phyloP scores from a whole-genome alignment of 306 rosid species.

The Vigna hirtella region DNA sequence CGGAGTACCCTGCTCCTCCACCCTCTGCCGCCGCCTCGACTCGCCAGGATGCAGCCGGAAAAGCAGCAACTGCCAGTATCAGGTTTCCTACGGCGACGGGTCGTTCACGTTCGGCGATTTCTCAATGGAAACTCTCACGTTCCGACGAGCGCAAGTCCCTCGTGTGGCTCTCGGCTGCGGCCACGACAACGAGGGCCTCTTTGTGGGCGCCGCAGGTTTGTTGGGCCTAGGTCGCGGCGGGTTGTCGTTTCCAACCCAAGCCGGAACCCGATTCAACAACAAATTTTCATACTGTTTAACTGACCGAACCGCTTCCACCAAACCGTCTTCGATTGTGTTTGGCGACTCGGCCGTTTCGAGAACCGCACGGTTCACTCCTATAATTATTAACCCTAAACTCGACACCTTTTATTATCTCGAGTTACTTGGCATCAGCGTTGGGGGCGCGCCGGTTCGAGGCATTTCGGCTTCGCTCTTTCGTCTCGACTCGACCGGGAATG shows the following conservation, averaged over 20 bases:
- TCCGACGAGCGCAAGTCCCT: constrained; percentile 61
- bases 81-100: constrained; percentile 92
- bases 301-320: constrained; percentile 78
- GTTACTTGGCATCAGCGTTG: constrained; percentile 77
- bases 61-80: constrained; percentile 67
- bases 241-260: constrained; percentile 76
- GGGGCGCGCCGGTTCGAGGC: constrained; percentile 73
- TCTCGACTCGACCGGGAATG: constrained; percentile 71
- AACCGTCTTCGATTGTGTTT: constrained; percentile 75
- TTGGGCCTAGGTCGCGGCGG: constrained; percentile 87
- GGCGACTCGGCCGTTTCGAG: constrained; percentile 81
- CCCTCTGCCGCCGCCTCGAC: constrained; percentile 71
- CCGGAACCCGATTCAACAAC: constrained; percentile 67
- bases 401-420: constrained; percentile 88
- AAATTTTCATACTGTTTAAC: constrained; percentile 89
- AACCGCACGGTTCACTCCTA: constrained; percentile 84
- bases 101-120: constrained; percentile 81
- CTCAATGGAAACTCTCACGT: constrained; percentile 86
- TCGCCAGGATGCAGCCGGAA: constrained; percentile 62
- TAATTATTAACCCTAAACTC: constrained; percentile 68
- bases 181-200: constrained; percentile 86
- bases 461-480: constrained; percentile 66
- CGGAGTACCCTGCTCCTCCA: constrained; percentile 68
- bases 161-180: constrained; percentile 88
- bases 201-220: constrained; percentile 90